Conservation (phyloP, 139 green algal species). For the Coccomyxa sp. region DNA sequence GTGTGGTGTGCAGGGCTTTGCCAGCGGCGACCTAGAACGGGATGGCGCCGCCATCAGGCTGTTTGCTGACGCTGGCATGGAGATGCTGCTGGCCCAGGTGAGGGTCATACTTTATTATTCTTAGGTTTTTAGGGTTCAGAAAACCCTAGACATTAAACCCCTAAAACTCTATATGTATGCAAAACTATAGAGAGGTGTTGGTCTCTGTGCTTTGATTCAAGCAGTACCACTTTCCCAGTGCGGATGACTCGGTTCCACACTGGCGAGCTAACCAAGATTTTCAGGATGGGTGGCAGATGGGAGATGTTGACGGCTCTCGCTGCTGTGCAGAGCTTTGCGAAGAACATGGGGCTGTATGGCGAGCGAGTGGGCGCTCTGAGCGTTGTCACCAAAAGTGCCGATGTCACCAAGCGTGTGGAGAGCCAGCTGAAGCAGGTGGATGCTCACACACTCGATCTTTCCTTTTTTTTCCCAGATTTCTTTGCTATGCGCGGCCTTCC, state of each 20-base stretch:
- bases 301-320: too few relatives aligned
- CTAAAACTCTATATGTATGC: too few relatives aligned
- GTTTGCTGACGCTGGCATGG: slow-evolving; percentile 73
- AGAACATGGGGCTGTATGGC: slow-evolving; percentile 73
- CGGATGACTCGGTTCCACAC: too few relatives aligned
- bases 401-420: slow-evolving; percentile 21
- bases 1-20: slow-evolving; percentile 69
- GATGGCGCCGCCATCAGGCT: slow-evolving; percentile 72
- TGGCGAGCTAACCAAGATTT: background rate
- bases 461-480: too few relatives aligned
- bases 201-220: background rate
- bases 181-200: too few relatives aligned
- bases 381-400: slow-evolving; percentile 17
- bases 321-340: slow-evolving; percentile 53
- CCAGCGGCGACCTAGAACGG: slow-evolving; percentile 72
- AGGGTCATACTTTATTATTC: background rate
- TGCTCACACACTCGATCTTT: background rate
- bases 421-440: slow-evolving; percentile 28
- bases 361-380: slow-evolving; percentile 46
- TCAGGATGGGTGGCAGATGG: too few relatives aligned
- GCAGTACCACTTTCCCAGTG: too few relatives aligned
- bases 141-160: too few relatives aligned
- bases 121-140: too few relatives aligned
- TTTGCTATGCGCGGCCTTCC: too few relatives aligned
- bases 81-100: slow-evolving; percentile 56